Conservation (phyloP, 768 basidiomycete species). For the Phaeolepiota aurea region DNA sequence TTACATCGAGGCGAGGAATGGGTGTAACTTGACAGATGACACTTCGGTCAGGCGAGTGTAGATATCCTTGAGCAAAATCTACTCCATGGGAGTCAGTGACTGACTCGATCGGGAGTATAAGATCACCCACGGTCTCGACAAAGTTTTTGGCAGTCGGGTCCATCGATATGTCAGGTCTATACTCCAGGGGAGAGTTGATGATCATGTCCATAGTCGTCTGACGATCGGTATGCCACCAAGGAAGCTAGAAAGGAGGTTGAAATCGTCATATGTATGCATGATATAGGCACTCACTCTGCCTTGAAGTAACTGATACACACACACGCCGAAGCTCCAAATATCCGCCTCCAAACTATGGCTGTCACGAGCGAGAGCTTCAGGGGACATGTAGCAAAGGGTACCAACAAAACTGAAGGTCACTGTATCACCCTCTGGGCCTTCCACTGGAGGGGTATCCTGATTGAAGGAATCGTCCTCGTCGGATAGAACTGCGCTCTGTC, state of each 20-base stretch:
- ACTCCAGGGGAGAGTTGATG: background rate
- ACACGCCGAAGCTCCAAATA: constrained; percentile 10
- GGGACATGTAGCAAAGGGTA: constrained; percentile 11
- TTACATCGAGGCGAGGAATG: constrained; percentile 5
- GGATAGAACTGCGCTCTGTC: background rate
- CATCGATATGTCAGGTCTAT: background rate
- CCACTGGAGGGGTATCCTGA: background rate
- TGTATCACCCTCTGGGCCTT: constrained; percentile 4
- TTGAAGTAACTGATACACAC: constrained; percentile 8
- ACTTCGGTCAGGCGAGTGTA: constrained; percentile 2
- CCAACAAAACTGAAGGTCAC: constrained; percentile 9
- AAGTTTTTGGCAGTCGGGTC: background rate
- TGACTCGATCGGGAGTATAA: background rate
- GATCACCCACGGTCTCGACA: background rate
- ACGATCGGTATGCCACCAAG: background rate
- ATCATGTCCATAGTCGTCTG: background rate
- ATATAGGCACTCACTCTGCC: constrained; percentile 7
- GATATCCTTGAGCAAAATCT: constrained; percentile 6
- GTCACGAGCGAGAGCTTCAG: constrained; percentile 8
- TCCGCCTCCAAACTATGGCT: constrained; percentile 11
- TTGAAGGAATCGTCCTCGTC: background rate
- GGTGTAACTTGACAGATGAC: constrained; percentile 2
- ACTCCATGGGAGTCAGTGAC: background rate
- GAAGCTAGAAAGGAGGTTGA: background rate
- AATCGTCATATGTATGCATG: background rate